Conservation (phyloP, 1,139 yeast genomes). For the Zygosaccharomyces sapae region DNA sequence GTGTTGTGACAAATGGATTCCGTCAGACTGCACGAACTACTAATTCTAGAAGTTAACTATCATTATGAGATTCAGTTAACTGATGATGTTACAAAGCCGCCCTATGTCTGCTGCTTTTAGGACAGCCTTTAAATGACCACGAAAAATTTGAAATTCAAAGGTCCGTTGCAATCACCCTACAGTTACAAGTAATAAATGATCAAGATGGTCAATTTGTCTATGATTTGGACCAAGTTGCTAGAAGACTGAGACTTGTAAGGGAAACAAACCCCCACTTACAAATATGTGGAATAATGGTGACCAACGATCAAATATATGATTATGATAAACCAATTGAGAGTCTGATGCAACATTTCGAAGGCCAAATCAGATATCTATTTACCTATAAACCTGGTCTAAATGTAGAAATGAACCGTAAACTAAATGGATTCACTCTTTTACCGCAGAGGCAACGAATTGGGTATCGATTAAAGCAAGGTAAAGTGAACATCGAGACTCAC, state of each 20-base stretch:
- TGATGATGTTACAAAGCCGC: conserved; percentile 4
- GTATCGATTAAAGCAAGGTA: conserved; percentile 2
- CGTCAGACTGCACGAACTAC: conserved; percentile 5
- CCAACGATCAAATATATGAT: conserved; percentile 14
- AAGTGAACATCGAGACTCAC: not conserved
- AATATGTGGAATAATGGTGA: conserved; percentile 15
- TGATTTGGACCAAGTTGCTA: conserved; percentile 11
- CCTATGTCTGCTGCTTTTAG: conserved; percentile 22
- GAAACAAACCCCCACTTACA: conserved; percentile 11
- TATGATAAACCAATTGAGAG: conserved; percentile 12
- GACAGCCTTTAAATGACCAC: conserved; percentile 6
- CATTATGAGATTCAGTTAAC: conserved; percentile 15
- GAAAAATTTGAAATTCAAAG: conserved; percentile 4
- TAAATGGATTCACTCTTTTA: conserved; percentile 5
- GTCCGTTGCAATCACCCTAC: conserved; percentile 11
- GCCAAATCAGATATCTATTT: conserved; percentile 6
- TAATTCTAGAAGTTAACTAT: conserved; percentile 19
- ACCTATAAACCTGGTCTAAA: conserved; percentile 15
- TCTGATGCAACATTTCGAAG: not conserved
- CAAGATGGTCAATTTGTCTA: conserved; percentile 9
- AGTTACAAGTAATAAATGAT: conserved; percentile 1
- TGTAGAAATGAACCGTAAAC: not conserved
- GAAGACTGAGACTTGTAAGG: conserved; percentile 13
- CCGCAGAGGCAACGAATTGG: conserved; percentile 3
- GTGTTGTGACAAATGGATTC: not conserved